phyloP scores from a whole-genome alignment of 129 eudicot species.

The Artemisia argyi region DNA sequence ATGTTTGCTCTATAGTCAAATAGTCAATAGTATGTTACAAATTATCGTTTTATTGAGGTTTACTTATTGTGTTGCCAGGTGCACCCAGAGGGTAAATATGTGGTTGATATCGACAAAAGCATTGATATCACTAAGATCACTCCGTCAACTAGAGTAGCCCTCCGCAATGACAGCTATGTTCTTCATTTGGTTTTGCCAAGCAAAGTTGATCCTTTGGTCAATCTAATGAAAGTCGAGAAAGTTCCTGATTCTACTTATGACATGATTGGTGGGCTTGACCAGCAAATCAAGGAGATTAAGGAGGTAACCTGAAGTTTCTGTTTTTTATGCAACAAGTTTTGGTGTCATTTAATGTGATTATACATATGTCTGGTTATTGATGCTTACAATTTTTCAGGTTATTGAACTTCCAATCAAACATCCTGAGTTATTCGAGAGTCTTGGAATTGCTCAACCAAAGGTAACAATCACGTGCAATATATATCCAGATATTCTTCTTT shows the following conservation, averaged over 20 bases:
- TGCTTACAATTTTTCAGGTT: slow-evolving; percentile 30
- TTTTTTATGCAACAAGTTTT: neutral
- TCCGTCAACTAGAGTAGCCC: slow-evolving; percentile 48
- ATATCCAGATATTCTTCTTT: no score
- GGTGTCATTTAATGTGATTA: slow-evolving; percentile 14
- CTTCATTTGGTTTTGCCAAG: slow-evolving; percentile 44
- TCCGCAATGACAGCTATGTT: slow-evolving; percentile 39
- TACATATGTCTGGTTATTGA: neutral
- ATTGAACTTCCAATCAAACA: slow-evolving; percentile 62
- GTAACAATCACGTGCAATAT: slow-evolving; percentile 6
- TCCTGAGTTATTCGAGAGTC: slow-evolving; percentile 55
- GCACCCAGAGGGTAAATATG: slow-evolving; percentile 41
- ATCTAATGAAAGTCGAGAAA: slow-evolving; percentile 51
- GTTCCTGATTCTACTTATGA: slow-evolving; percentile 51
- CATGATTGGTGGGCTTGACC: slow-evolving; percentile 53
- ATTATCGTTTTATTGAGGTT: neutral
- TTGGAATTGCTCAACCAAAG: slow-evolving; percentile 67
- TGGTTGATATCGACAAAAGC: slow-evolving; percentile 46
- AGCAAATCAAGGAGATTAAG: slow-evolving; percentile 47
- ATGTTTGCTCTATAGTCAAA: no score
- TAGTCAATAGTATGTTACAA: neutral
- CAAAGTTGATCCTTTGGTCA: slow-evolving; percentile 48
- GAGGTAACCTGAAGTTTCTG: slow-evolving; percentile 27
- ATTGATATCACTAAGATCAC: slow-evolving; percentile 46
- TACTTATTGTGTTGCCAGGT: slow-evolving; percentile 26